These are phyloP conservation scores for Lyophyllum shimeji DNA, from an alignment of 768 basidiomycete species.

Conservation along the genomic window DNA sequence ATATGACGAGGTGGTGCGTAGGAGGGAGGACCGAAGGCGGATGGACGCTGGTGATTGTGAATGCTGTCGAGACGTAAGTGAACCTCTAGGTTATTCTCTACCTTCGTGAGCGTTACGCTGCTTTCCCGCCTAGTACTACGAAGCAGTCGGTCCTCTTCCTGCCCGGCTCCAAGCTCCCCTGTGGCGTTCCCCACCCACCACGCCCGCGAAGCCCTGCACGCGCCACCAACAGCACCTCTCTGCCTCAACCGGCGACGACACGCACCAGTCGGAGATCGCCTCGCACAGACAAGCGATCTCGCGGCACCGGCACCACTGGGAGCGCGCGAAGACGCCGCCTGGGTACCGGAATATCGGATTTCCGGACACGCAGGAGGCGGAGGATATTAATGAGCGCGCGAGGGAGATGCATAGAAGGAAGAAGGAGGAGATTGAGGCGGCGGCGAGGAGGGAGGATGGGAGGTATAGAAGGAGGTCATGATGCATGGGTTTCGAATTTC, in stretches of 20 bases:
- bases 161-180: slow-evolving; percentile 61
- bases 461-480: slow-evolving; percentile 32
- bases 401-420: slow-evolving; percentile 72
- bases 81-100: slow-evolving; percentile 1
- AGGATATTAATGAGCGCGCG: slow-evolving; percentile 73
- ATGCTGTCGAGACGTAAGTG: slow-evolving; percentile 71
- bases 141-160: slow-evolving; percentile 72
- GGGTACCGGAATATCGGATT: slow-evolving; percentile 92
- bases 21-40: slow-evolving; percentile 56
- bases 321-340: slow-evolving; percentile 72
- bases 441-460: slow-evolving; percentile 51
- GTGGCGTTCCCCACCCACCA: slow-evolving; percentile 65
- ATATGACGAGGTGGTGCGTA: slow-evolving; percentile 77
- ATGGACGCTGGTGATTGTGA: slow-evolving; percentile 82
- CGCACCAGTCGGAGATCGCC: slow-evolving; percentile 30
- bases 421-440: slow-evolving; percentile 53
- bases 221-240: slow-evolving; percentile 16
- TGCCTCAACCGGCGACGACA: not conserved
- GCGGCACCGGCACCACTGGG: slow-evolving; percentile 72
- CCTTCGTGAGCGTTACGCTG: not conserved
- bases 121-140: slow-evolving; percentile 64
- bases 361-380: slow-evolving; percentile 80
- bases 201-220: slow-evolving; percentile 29
- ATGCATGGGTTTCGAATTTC: not conserved
- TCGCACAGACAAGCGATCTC: slow-evolving; percentile 73